Conservation (phyloP, 257 asterid species). For the Jasminum sambac region DNA sequence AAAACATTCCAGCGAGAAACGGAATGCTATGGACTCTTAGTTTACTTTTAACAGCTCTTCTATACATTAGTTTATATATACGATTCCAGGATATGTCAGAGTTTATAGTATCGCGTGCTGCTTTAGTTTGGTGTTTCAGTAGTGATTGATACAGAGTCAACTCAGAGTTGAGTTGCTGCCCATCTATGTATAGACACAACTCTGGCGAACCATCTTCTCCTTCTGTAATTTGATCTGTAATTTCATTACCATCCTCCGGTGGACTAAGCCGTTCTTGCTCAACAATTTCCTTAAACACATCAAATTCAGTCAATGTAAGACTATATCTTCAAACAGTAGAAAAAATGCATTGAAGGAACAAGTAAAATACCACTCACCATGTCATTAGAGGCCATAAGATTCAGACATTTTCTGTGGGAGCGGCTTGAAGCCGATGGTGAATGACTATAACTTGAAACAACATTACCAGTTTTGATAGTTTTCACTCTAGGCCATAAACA, state of each 20-base stretch:
- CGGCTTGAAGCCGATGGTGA: constrained; percentile 44
- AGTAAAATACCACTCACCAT: constrained; percentile 29
- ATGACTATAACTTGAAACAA: constrained; percentile 31
- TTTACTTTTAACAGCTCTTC: constrained; percentile 35
- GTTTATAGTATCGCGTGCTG: constrained; percentile 39
- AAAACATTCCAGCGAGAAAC: constrained; percentile 41
- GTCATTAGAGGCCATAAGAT: constrained; percentile 34
- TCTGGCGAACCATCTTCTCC: constrained; percentile 45
- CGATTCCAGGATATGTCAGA: constrained; percentile 65
- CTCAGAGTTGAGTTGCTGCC: constrained; percentile 49
- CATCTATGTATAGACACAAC: constrained; percentile 63
- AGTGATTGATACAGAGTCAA: constrained; percentile 76
- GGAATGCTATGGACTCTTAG: constrained; percentile 27
- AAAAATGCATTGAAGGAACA: background rate
- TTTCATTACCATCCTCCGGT: constrained; percentile 25
- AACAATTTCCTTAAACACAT: constrained; percentile 38
- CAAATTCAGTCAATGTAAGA: constrained; percentile 19
- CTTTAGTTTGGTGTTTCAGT: constrained; percentile 48
- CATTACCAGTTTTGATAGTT: constrained; percentile 32
- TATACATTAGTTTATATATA: constrained; percentile 55
- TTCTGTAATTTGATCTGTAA: constrained; percentile 32
- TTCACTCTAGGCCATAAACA: constrained; percentile 65
- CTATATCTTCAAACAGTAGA: background rate
- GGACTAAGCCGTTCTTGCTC: constrained; percentile 40
- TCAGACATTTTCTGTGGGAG: constrained; percentile 39